Evolutionary conservation across 495 filamentous ascomycete genomes (phyloP), one percentile per base, ranked within the genome.

Genomic region (Talaromyces stipitatus): DNA sequence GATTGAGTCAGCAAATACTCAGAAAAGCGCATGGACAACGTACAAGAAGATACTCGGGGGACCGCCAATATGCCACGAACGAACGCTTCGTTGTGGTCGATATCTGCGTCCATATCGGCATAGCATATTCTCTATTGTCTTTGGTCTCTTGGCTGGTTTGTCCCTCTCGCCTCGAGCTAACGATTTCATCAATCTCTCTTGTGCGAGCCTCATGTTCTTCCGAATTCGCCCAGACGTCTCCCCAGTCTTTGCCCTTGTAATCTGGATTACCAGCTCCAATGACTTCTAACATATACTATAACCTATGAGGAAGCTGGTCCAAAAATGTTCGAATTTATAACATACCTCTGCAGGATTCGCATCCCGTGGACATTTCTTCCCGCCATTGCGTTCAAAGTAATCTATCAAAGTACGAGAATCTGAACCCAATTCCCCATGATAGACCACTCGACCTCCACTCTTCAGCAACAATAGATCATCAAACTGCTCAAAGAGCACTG

Each of bases 401-500:
- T 81, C 66, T 50, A 86, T 76, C n/a, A 88, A 60, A 0, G 64
- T 74, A 22, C 68, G 72, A 20, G 77, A 81, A 47, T 84, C 80
- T 3, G 71, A 62, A 0, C 83, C 83, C 7, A 86, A 63, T 41
- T 78, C 72, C 3, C 88, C 89, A 63, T 86, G 85, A 61, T 91
- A 95, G 38, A 87, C 85, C 0, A 82, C 79, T 24, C 80, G 79
- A 5, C 90, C 90, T 1, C 88, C 89, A 1, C 70, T 78, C 62
- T 86, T 81, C 1, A 95, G 77, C 2, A 89, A 68, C 0, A 92
- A 68, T 4, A 95, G 69, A 4, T 82, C 79, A 61, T 92, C 88
- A 60, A 92, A 92, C 52, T 88, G 70, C 60, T 88, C 81, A 53
- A 92, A 90, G 2, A 92, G 70, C 3, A 86, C 78, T 16, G 85